These are phyloP conservation scores for Clathrospora elynae DNA, from an alignment of 2,329 filamentous ascomycete genomes.

Conservation along the genomic window DNA sequence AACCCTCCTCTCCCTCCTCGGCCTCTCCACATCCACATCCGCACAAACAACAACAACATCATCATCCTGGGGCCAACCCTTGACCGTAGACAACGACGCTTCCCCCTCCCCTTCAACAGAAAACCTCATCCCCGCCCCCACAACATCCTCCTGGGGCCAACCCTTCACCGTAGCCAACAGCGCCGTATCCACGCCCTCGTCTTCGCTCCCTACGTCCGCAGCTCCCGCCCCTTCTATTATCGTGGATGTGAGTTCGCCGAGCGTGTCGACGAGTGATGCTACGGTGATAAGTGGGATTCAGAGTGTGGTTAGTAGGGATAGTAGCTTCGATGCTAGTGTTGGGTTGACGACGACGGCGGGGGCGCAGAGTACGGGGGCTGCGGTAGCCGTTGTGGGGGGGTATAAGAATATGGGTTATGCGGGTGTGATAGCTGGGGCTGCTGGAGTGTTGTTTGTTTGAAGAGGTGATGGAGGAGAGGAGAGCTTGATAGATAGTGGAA, in stretches of 20 bases:
- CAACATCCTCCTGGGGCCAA: background rate
- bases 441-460: conserved; percentile 24
- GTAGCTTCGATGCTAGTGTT: conserved; percentile 1
- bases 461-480: background rate
- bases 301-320: conserved; percentile 9
- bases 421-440: conserved; percentile 26
- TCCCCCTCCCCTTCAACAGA: conserved; percentile 10
- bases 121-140: conserved; percentile 3
- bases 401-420: conserved; percentile 1
- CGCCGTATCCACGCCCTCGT: background rate
- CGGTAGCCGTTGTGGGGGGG: background rate
- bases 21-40: conserved; percentile 9
- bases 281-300: conserved; percentile 6
- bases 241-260: background rate
- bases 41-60: conserved; percentile 22
- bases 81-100: conserved; percentile 16
- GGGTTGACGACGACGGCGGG: background rate
- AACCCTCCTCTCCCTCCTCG: conserved; percentile 20
- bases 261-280: background rate
- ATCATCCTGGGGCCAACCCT: conserved; percentile 23
- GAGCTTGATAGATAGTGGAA: background rate
- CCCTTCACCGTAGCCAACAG: too few species aligned
- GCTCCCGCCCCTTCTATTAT: background rate
- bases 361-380: conserved; percentile 9
- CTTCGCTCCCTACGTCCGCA: conserved; percentile 3